Evolutionary conservation across 129 eudicot species (phyloP).

Genomic region (Cynara cardunculus): DNA sequence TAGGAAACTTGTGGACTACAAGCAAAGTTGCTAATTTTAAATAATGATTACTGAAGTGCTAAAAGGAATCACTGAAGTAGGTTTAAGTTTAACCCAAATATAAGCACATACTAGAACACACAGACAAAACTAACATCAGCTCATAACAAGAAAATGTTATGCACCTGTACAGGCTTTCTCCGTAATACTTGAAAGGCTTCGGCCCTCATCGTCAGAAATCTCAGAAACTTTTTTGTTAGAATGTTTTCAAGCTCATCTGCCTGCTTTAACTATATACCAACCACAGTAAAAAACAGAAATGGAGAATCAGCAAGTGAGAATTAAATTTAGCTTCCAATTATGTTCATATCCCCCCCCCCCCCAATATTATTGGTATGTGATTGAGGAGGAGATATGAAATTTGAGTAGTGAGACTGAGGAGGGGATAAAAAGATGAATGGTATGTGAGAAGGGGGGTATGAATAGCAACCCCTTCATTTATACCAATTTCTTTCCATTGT

Average conservation of each 20-base stretch:
- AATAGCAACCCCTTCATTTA: not conserved
- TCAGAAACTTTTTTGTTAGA: slow-evolving; percentile 80
- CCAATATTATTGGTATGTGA: too few relatives aligned
- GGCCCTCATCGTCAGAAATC: slow-evolving; percentile 97
- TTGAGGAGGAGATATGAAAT: too few relatives aligned
- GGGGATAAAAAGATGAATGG: too few relatives aligned
- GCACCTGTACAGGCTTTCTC: slow-evolving; percentile 97
- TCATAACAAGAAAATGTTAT: not conserved
- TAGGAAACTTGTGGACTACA: not conserved
- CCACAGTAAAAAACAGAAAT: not conserved
- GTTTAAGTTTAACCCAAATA: not conserved
- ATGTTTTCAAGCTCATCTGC: slow-evolving; percentile 99
- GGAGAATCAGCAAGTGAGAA: not conserved
- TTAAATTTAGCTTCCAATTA: not conserved
- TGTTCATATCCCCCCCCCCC: too few relatives aligned
- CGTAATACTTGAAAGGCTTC: slow-evolving; percentile 94
- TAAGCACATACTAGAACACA: not conserved
- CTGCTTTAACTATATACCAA: slow-evolving; percentile 71
- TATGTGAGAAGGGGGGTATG: too few relatives aligned
- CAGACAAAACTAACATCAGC: not conserved
- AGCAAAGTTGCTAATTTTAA: not conserved
- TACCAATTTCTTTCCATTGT: not conserved
- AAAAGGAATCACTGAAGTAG: too few relatives aligned
- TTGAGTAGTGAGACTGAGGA: too few relatives aligned
- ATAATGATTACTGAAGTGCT: too few relatives aligned